Base-by-base conservation (phyloP, 164 flowering plant genomes). In the Berberis vulgaris region DNA sequence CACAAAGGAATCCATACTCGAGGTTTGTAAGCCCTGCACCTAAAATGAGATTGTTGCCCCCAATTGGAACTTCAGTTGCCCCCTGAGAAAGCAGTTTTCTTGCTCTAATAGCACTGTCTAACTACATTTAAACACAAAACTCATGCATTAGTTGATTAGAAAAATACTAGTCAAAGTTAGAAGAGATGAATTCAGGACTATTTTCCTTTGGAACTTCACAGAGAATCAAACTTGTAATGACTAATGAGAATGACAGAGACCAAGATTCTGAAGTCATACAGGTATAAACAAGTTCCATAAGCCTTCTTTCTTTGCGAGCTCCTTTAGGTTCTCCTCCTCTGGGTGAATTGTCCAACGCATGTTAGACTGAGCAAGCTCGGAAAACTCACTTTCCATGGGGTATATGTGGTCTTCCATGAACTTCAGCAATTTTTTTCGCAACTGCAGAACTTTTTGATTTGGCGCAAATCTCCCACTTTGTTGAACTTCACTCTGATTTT, bases 21-120 rank as follows among this genome's bases (percentile, higher is more conserved):
- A 94, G 90, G 79, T 94, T 94, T 61, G 99, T 81, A 49, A 94
- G 96, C 43, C 97, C 99, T 7, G 86, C 86, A 68, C 99, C 99
- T 57, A 94, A 64, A 45, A 86, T 76, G 43, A 26, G 62, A 72
- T 73, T 75, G 64, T 62, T 61, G 45, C 65, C 67, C 50, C 55
- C 76, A 10, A 67, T 63, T 41, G 45, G 43, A 55, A 44, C 46
- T 43, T 69, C 49, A 60, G 52, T 62, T 69, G 68, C 65, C 43
- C 74, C 79, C 71, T 73, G 77, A 70, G 72, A 76, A 58, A 87
- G 71, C 11, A 94, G 67, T 66, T 86, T 72, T 72, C 71, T 89
- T 65, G 96, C 96, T 69, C 96, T 82, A 49, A 73, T 84, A 69
- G 99, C 96, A 75, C 96, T 91, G 69, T 94, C 97, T 59, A 78